Base-by-base conservation (phyloP, 2,329 filamentous ascomycete species). In the Ceratocystis cubensis region DNA sequence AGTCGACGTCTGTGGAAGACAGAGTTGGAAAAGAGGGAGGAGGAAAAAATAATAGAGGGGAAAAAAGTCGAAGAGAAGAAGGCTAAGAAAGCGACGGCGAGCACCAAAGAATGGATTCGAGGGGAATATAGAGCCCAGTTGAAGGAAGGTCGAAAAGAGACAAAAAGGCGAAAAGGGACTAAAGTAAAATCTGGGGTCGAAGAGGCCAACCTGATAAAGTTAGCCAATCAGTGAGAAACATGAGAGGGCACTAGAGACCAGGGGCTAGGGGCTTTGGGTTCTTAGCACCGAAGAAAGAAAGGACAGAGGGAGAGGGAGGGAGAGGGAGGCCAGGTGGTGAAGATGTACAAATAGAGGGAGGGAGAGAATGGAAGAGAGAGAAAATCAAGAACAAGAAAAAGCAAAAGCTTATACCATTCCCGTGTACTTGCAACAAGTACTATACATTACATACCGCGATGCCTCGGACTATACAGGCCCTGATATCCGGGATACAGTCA, bases 131-230 rank as follows among this genome's bases (percentile, higher is more conserved):
- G 48, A 65, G 59, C 15, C 25, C 22, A 63, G 25, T 17, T 25
- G 37, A 65, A 48, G 15, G 17, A 44, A 44, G 30, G 25, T 10
- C 28, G 37, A 28, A 65, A 64, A 64, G 10, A 67, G 33, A 46
- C 41, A 59, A 64, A 45, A 50, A 50, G 56, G 50, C 8, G 44
- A 65, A 66, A 45, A 61, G 30, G 44, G 48, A 61, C 22, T 45
- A 63, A 65, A 68, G 45, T 68, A 56, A 67, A 67, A 67, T 67
- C 66, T 56, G 62, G 66, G 66, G 66, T 67, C 59, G 62, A 56
- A 33, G 37, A 57, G 50, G 30, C 22, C 41, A 48, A 37, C 25
- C 44, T 48, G 15, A n/a, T 28, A 10, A 20, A 25, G n/a, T 33
- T 44, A 62, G 59, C 37, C 33, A 41, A 62, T 41, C 59, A 61